These are phyloP conservation scores for Clavispora fructus DNA, from an alignment of 805 yeast genomes.

Conservation along the genomic window DNA sequence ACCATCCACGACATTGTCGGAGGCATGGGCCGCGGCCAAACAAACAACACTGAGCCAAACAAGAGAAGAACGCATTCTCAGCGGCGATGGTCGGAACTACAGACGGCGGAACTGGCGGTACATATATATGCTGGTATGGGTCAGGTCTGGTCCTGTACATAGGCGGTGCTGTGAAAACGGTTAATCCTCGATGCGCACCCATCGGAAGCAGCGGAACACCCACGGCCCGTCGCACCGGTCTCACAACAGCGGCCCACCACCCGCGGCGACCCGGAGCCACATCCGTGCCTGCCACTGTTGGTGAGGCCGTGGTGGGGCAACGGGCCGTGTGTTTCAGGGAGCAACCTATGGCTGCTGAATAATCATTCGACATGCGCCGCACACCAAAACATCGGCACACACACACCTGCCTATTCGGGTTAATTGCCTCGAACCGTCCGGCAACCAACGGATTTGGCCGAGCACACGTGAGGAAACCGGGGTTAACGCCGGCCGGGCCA, in stretches of 20 bases:
- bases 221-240: no score
- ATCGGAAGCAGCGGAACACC: neutral
- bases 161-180: neutral
- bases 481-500: no score
- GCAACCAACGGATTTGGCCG: neutral
- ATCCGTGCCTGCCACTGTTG: no score
- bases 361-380: neutral
- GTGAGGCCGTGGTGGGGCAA: no score
- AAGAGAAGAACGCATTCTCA: neutral
- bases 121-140: neutral
- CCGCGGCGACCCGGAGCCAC: no score
- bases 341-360: neutral
- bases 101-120: neutral
- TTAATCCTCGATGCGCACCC: neutral
- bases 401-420: neutral
- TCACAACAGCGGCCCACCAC: no score
- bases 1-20: neutral
- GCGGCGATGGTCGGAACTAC: neutral
- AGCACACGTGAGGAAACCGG: no score
- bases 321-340: no score
- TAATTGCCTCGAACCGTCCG: neutral
- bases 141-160: neutral
- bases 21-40: neutral
- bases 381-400: neutral
- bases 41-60: neutral